Evolutionary conservation across 768 basidiomycete genomes (phyloP).

Genomic region (Mycena latifolia): DNA sequence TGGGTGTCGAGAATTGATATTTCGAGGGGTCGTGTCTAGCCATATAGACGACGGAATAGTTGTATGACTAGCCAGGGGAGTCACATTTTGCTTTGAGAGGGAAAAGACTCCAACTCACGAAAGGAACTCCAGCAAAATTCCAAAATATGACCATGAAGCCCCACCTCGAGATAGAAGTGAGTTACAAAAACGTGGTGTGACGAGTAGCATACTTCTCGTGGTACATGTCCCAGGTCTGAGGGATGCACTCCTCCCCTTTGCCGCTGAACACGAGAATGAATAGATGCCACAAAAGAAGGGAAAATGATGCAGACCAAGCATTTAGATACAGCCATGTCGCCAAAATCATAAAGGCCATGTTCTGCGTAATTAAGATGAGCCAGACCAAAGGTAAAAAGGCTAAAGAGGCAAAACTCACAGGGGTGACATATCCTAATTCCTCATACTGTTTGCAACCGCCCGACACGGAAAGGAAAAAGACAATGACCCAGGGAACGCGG

Average conservation of each 20-base stretch:
- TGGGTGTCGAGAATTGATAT: slow-evolving; percentile 87
- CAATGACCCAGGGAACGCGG: slow-evolving; percentile 95
- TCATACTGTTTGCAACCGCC: slow-evolving; percentile 98
- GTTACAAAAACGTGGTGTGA: neutral
- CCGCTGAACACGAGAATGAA: slow-evolving; percentile 57
- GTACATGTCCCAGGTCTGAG: slow-evolving; percentile 99
- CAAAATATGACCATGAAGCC: slow-evolving; percentile 99
- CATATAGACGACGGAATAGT: slow-evolving; percentile 98
- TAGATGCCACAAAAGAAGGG: neutral
- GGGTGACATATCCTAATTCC: slow-evolving; percentile 89
- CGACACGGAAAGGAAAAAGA: slow-evolving; percentile 93
- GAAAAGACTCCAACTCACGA: slow-evolving; percentile 63
- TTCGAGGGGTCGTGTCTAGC: slow-evolving; percentile 90
- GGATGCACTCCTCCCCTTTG: slow-evolving; percentile 95
- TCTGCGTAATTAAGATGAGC: slow-evolving; percentile 59
- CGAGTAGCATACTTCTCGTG: slow-evolving; percentile 82
- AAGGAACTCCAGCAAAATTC: slow-evolving; percentile 95
- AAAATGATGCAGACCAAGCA: slow-evolving; percentile 72
- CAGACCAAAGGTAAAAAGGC: neutral
- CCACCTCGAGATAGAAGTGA: slow-evolving; percentile 61
- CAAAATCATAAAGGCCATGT: slow-evolving; percentile 96
- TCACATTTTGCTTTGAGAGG: slow-evolving; percentile 13
- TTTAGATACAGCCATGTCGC: slow-evolving; percentile 98
- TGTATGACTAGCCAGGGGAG: slow-evolving; percentile 76
- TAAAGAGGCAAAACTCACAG: slow-evolving; percentile 66